These are phyloP conservation scores for Nicotiana obtusifolia DNA, from an alignment of 257 asterid genomes.

Conservation along the genomic window DNA sequence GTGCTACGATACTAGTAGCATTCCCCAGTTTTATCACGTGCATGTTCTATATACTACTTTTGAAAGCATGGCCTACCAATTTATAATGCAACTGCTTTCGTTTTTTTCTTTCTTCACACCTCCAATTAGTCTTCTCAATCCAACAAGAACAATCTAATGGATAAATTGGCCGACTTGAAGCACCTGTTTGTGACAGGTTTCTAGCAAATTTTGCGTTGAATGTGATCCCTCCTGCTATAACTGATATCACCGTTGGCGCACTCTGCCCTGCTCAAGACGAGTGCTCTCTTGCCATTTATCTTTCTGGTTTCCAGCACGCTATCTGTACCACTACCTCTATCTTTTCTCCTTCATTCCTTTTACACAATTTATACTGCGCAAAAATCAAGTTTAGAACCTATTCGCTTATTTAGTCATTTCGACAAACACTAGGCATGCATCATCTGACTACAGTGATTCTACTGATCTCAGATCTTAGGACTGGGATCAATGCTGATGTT, in stretches of 20 bases:
- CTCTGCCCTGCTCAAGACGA: conserved; percentile 51
- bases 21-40: no score
- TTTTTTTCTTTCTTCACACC: not conserved
- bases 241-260: conserved; percentile 46
- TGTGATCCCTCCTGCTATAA: conserved; percentile 39
- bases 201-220: conserved; percentile 34
- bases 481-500: conserved; percentile 45
- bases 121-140: not conserved
- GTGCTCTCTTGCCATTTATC: conserved; percentile 59
- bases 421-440: not conserved
- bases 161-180: conserved; percentile 31
- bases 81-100: not conserved
- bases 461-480: conserved; percentile 38
- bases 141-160: not conserved
- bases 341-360: not conserved
- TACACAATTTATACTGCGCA: no score
- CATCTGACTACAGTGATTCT: not conserved
- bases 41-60: no score
- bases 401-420: not conserved
- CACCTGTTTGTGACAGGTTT: conserved; percentile 42
- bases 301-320: conserved; percentile 51
- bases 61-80: not conserved
- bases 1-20: no score
- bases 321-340: conserved; percentile 16
- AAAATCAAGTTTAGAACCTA: no score